phyloP scores from a whole-genome alignment of 2,329 filamentous ascomycete species.

The Fusarium chlamydosporum region DNA sequence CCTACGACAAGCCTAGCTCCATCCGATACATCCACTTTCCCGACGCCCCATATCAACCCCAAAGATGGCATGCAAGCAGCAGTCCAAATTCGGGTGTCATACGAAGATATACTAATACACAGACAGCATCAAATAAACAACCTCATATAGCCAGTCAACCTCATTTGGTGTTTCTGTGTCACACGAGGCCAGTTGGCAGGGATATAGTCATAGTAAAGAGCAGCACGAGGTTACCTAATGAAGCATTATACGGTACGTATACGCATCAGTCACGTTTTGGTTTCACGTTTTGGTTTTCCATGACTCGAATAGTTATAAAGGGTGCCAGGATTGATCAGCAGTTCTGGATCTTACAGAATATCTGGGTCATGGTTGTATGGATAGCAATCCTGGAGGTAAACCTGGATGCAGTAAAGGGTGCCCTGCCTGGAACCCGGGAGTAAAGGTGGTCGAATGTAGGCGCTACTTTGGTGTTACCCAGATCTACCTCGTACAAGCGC shows the following conservation, averaged over 20 bases:
- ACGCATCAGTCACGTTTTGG: constrained; percentile 8
- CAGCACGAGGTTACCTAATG: background rate
- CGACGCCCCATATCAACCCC: background rate
- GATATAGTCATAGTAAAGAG: background rate
- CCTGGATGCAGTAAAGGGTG: background rate
- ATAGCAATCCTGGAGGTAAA: background rate
- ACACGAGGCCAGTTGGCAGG: background rate
- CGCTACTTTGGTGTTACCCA: background rate
- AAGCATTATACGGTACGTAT: background rate
- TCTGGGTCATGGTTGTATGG: constrained; percentile 1
- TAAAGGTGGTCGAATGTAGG: background rate
- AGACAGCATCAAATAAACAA: background rate
- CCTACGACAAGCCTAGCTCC: constrained; percentile 4
- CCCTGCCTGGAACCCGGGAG: background rate
- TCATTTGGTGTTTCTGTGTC: background rate
- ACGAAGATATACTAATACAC: background rate
- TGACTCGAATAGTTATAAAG: background rate
- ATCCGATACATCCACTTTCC: constrained; percentile 4
- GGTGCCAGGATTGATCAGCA: constrained; percentile 18
- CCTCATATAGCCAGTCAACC: background rate
- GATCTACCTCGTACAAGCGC: too few relatives aligned
- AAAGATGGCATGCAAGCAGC: background rate
- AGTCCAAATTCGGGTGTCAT: background rate
- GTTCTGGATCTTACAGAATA: constrained; percentile 15
- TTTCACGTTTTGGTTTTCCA: constrained; percentile 8